Base-by-base conservation (phyloP, 1,139 yeast species). In the Saccharomycopsis hybrid region DNA sequence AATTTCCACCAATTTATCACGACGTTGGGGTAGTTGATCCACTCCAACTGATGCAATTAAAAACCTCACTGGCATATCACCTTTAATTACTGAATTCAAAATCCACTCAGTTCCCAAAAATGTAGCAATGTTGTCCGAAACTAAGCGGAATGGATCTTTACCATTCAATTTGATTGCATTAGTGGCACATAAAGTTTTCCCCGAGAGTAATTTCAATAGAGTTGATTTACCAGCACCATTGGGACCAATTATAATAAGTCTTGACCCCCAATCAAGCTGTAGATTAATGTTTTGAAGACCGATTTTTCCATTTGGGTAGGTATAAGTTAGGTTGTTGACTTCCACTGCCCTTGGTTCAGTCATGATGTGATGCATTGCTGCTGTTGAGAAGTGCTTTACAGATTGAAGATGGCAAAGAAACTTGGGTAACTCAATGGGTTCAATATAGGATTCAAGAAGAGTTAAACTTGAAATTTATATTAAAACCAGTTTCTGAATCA, bases 51-150 rank as follows among this genome's bases (percentile, higher is more conserved):
- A 83, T 24, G 84, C 76, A 43, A 92, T 75, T 55, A 92, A 71
- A 43, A 85, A 77, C 30, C 82, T 74, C 5, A 92, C 97, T 0
- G 95, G 88, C 52, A 92, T 86, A 63, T 92, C 98, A 57, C 96
- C 73, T 60, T 90, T 82, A 2, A 90, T 94, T 46, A 89, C 81
- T 25, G 90, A 87, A 67, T 89, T 92, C 49, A 86, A 79, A 5
- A 96, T 96, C 98, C 98, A 92, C 63, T 92, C 98, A 0, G 97
- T 92, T 2, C 98, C 98, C 46, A 92, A 70, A 63, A 92, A 92
- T 0, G 96, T 86, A n/a, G 89, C 78, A 44, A 84, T 84, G 4
- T 58, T 59, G 41, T 61, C 58, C 8, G 54, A 52, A 27, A 77
- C 71, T 43, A 77, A 73, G 43, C 79, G 72, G 67, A 92, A 92